phyloP scores from a whole-genome alignment of 768 basidiomycete species.

The Trametes villosa region DNA sequence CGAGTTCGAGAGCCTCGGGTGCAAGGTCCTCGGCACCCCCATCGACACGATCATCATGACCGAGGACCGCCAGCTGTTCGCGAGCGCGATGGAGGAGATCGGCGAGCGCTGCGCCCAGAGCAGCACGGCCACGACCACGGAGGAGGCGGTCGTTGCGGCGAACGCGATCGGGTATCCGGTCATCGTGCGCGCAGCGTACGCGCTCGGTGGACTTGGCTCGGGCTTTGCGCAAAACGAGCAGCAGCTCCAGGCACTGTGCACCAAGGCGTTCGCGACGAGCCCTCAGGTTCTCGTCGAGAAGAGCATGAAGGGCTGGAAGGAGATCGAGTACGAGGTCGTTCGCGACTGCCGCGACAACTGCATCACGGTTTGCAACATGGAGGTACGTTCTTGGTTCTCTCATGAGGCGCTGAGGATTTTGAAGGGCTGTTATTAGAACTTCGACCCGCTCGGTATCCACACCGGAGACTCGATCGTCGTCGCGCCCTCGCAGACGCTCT shows the following conservation, averaged over 20 bases:
- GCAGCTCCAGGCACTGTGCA: constrained; percentile 87
- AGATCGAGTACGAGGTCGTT: constrained; percentile 99
- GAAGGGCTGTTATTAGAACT: constrained; percentile 67
- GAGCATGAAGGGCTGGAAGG: constrained; percentile 99
- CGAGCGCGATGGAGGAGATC: constrained; percentile 91
- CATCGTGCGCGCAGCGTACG: constrained; percentile 96
- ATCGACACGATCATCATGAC: constrained; percentile 98
- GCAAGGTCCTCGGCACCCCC: constrained; percentile 93
- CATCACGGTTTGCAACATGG: constrained; percentile 99
- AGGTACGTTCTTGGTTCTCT: constrained; percentile 53
- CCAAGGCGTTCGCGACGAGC: constrained; percentile 95
- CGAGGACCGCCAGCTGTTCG: constrained; percentile 95
- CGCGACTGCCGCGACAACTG: constrained; percentile 98
- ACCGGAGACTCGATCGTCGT: constrained; percentile 99
- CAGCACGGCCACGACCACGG: constrained; percentile 80
- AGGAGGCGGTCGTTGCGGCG: constrained; percentile 87
- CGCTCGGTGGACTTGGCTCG: constrained; percentile 92
- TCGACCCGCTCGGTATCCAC: constrained; percentile 97
- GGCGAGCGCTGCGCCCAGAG: constrained; percentile 95
- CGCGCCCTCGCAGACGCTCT: constrained; percentile 96
- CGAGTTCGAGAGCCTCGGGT: constrained; percentile 88
- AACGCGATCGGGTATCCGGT: constrained; percentile 89
- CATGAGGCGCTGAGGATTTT: not conserved
- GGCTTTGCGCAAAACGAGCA: constrained; percentile 95
- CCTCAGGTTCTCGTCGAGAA: constrained; percentile 99